These are phyloP conservation scores for Leccinum aurantiacum DNA, from an alignment of 768 basidiomycete genomes.

Conservation along the genomic window DNA sequence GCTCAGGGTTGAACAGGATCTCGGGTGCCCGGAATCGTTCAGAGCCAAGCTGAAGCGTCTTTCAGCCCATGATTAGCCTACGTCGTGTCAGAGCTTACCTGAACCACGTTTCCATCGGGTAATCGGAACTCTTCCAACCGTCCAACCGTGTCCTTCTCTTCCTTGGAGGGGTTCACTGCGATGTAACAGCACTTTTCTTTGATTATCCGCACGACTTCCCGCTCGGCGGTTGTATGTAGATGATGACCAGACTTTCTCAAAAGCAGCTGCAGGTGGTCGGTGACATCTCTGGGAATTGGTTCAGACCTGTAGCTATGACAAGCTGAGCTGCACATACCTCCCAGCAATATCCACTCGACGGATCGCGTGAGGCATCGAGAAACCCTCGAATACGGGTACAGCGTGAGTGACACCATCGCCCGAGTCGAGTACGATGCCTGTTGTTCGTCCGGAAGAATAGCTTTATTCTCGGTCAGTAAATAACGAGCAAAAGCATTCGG, in stretches of 20 bases:
- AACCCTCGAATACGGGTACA: conserved; percentile 98
- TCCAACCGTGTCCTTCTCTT: conserved; percentile 85
- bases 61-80: conserved; percentile 14
- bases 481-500: background rate
- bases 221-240: conserved; percentile 94
- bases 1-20: conserved; percentile 95
- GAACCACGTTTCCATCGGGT: conserved; percentile 92
- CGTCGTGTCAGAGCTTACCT: conserved; percentile 49
- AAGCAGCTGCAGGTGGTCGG: conserved; percentile 91
- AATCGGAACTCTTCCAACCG: conserved; percentile 86
- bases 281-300: conserved; percentile 72
- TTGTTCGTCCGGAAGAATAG: conserved; percentile 97
- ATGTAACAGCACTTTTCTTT: conserved; percentile 99
- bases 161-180: conserved; percentile 88
- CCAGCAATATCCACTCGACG: conserved; percentile 95
- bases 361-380: conserved; percentile 98
- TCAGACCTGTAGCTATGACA: background rate
- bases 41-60: conserved; percentile 68
- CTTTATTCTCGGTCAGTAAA: conserved; percentile 42
- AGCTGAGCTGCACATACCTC: conserved; percentile 49
- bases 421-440: conserved; percentile 98
- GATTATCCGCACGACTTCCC: conserved; percentile 94
- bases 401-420: conserved; percentile 99
- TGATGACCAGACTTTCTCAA: conserved; percentile 94
- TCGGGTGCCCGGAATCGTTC: conserved; percentile 98